A percentile compares a stretch with the other conserved stretches of the same genome.
Evolutionary conservation across 352 stramenopile species (phyloP).

Genomic region (Blastocystis hominis): DNA sequence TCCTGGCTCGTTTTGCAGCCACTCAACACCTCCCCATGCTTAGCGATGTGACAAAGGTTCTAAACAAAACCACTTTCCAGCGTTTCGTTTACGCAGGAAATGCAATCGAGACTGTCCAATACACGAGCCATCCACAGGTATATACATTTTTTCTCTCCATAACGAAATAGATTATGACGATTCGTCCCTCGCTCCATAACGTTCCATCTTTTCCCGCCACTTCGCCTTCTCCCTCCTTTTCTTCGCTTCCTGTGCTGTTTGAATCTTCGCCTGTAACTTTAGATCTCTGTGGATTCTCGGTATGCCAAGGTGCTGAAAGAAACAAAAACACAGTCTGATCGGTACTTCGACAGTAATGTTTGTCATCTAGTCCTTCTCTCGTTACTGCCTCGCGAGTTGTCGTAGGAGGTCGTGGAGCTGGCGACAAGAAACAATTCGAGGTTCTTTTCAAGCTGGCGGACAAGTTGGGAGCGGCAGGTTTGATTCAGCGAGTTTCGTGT

Average conservation of each 20-base stretch:
- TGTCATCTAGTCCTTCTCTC: conserved; percentile 87
- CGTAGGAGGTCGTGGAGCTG: conserved; percentile 86
- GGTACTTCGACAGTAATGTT: conserved; percentile 81
- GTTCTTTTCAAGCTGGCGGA: conserved; percentile 92
- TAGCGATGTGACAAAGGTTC: conserved; percentile 84
- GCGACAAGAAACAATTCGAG: conserved; percentile 91
- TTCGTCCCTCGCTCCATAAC: conserved; percentile 1
- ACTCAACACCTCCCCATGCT: conserved; percentile 85
- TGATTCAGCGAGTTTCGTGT: not conserved
- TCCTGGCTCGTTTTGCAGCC: conserved; percentile 83
- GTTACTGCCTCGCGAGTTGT: conserved; percentile 83
- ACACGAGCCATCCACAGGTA: not conserved
- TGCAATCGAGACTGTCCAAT: conserved; percentile 67
- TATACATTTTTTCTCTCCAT: not conserved
- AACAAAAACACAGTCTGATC: conserved; percentile 73
- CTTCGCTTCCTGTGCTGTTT: not conserved
- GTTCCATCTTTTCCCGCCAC: not conserved
- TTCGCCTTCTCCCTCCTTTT: conserved; percentile 74
- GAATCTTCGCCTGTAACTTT: not conserved
- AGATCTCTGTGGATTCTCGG: not conserved
- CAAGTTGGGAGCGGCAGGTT: conserved; percentile 82
- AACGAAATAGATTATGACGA: not conserved
- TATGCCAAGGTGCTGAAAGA: not conserved
- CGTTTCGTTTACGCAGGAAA: conserved; percentile 75
- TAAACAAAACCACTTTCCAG: conserved; percentile 84